Evolutionary conservation across 495 filamentous ascomycete genomes (phyloP).

Genomic region (Bacidia gigantensis): DNA sequence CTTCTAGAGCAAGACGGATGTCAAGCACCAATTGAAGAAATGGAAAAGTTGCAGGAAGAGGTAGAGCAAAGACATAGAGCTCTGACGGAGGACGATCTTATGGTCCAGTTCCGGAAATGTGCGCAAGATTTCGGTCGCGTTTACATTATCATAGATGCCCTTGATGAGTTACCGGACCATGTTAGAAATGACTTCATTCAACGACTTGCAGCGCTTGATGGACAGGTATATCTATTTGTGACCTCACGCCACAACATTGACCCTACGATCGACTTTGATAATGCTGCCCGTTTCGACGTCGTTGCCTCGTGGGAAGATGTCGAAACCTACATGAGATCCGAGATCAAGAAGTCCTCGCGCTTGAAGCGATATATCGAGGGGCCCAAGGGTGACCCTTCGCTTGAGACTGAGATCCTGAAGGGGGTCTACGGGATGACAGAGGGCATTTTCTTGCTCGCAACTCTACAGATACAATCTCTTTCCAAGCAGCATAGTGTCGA

Average conservation of each 20-base stretch:
- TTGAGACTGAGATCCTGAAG: neutral
- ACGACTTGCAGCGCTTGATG: neutral
- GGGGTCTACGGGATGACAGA: neutral
- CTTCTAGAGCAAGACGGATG: neutral
- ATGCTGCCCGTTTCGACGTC: conserved; percentile 22
- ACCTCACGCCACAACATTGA: conserved; percentile 19
- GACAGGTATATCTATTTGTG: neutral
- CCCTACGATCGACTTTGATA: conserved; percentile 20
- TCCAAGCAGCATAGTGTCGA: conserved; percentile 18
- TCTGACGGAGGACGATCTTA: neutral
- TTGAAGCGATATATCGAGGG: neutral
- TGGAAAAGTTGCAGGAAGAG: neutral
- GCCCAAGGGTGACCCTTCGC: too few relatives aligned
- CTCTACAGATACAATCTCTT: conserved; percentile 32
- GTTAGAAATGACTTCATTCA: neutral
- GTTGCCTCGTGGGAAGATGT: conserved; percentile 27
- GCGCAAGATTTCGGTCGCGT: neutral
- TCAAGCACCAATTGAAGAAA: neutral
- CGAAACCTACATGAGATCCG: conserved; percentile 16
- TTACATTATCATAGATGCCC: conserved; percentile 25
- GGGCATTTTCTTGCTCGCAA: conserved; percentile 36
- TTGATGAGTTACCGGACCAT: conserved; percentile 31
- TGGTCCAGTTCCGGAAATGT: neutral
- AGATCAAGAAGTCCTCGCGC: conserved; percentile 4
- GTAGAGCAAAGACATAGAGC: neutral